A percentile compares a stretch with the other conserved stretches of the same genome.
Evolutionary conservation across 805 yeast genomes (phyloP).

Genomic region (Isabelozyma pseudorhagii): DNA sequence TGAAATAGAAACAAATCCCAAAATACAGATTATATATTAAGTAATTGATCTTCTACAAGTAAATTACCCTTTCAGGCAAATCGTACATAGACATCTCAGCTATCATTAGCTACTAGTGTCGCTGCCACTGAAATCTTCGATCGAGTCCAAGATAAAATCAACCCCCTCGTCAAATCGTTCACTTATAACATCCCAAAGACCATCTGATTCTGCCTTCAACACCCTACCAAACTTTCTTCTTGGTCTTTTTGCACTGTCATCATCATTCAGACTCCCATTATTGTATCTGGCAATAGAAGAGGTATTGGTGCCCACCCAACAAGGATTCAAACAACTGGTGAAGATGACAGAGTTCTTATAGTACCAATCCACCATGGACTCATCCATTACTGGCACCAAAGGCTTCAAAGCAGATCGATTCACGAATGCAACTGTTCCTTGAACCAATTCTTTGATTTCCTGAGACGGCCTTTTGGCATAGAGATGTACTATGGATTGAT

Average conservation of each 20-base stretch:
- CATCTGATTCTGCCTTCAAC: slow-evolving; percentile 66
- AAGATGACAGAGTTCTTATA: slow-evolving; percentile 81
- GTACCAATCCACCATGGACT: slow-evolving; percentile 88
- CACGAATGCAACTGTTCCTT: slow-evolving; percentile 67
- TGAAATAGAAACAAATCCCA: slow-evolving; percentile 2
- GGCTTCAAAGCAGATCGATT: slow-evolving; percentile 71
- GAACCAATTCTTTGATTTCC: slow-evolving; percentile 56
- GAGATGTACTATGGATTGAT: slow-evolving; percentile 80
- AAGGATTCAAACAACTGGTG: slow-evolving; percentile 68
- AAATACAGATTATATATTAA: background rate
- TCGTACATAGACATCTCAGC: background rate
- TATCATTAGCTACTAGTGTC: slow-evolving; percentile 11
- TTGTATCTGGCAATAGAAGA: slow-evolving; percentile 11
- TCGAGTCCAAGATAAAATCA: slow-evolving; percentile 76
- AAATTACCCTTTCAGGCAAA: too few relatives aligned
- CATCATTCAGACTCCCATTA: slow-evolving; percentile 13
- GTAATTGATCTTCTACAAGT: background rate
- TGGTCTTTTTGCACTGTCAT: slow-evolving; percentile 57
- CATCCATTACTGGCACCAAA: slow-evolving; percentile 84
- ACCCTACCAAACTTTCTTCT: slow-evolving; percentile 92
- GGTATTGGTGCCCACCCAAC: slow-evolving; percentile 62
- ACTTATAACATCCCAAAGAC: slow-evolving; percentile 69
- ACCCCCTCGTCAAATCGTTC: slow-evolving; percentile 84
- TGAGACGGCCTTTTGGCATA: slow-evolving; percentile 70
- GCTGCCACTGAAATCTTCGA: slow-evolving; percentile 48